These are phyloP conservation scores for Triticum aestivum DNA, from an alignment of 176 grass and related monocot genomes.

Conservation along the genomic window IWGSC_CS_RefSeq_v2.1 NC_057800.1:632662205-632662704, in stretches of 20 bases:
- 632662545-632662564: conserved; percentile 39
- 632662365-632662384: conserved; percentile 35
- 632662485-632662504: conserved; percentile 54
- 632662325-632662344: not conserved
- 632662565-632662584: conserved; percentile 54
- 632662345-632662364: conserved; percentile 61
- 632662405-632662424: not conserved
- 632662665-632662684: conserved; percentile 52
- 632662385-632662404: conserved; percentile 14
- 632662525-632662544: conserved; percentile 64
- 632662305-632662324: not conserved
- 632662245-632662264: not conserved
- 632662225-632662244: not conserved
- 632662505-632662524: conserved; percentile 63
- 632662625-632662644: conserved; percentile 48
- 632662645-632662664: conserved; percentile 49
- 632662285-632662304: not conserved
- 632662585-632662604: conserved; percentile 67
- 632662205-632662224: not conserved
- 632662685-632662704: conserved; percentile 40
- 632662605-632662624: conserved; percentile 25
- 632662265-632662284: not conserved
- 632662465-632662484: conserved; percentile 45
- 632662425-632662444: not conserved
- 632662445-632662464: conserved; percentile 47